phyloP scores from a whole-genome alignment of 768 basidiomycete species.

The Asterophora parasitica region DNA sequence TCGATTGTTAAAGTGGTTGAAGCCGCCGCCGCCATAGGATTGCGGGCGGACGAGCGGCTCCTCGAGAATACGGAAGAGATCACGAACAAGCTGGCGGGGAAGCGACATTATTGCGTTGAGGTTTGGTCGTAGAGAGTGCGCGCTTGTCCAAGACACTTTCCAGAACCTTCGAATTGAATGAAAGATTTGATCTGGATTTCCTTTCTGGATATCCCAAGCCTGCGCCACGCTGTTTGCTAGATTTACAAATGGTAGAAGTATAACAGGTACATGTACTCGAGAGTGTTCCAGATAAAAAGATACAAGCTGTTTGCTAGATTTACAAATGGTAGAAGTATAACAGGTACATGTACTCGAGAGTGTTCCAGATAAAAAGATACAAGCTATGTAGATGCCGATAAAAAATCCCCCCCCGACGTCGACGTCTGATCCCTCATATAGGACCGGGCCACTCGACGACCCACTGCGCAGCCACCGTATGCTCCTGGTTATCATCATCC shows the following conservation, averaged over 20 bases:
- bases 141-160: slow-evolving; percentile 3
- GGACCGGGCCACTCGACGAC: slow-evolving; percentile 77
- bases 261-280: slow-evolving; percentile 8
- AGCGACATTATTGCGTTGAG: slow-evolving; percentile 49
- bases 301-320: slow-evolving; percentile 7
- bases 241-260: slow-evolving; percentile 9
- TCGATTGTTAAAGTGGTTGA: slow-evolving; percentile 5
- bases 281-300: slow-evolving; percentile 14
- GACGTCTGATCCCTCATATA: slow-evolving; percentile 10
- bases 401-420: slow-evolving; percentile 7
- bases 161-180: slow-evolving; percentile 5
- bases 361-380: slow-evolving; percentile 15
- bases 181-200: not conserved
- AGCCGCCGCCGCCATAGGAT: slow-evolving; percentile 9
- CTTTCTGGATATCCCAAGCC: not conserved
- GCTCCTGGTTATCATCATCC: slow-evolving; percentile 83
- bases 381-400: slow-evolving; percentile 13
- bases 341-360: slow-evolving; percentile 6
- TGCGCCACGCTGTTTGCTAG: not conserved
- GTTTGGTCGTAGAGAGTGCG: not conserved
- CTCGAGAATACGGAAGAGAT: slow-evolving; percentile 72
- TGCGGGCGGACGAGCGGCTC: slow-evolving; percentile 50
- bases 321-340: slow-evolving; percentile 9
- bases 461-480: slow-evolving; percentile 68
- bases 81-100: slow-evolving; percentile 57